Base-by-base conservation (phyloP, 148 eudicot genomes). In the Pouteria glomerata region DNA sequence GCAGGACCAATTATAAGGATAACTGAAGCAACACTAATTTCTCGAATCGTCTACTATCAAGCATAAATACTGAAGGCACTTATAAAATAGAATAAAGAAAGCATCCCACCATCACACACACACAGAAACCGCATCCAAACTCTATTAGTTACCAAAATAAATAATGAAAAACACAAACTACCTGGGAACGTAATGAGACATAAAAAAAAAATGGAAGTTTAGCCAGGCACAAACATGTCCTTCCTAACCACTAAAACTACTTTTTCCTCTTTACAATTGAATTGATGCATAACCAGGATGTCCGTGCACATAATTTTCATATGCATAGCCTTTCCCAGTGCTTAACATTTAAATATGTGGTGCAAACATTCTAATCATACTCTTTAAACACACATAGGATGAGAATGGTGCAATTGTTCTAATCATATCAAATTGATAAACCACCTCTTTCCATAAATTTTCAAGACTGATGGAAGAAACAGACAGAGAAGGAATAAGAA, bases 1-100 rank as follows among this genome's bases (percentile, higher is more conserved):
- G 85, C 85, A 86, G 66, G 58, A 76, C 33, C 33, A 73, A 72
- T 12, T 13, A 34, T 1, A 53, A 60, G 56, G 44, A 27, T 11
- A 71, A 29, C 31, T 16, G 37, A 65, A 56, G 56, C 35, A 63
- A 56, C 31, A 23, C 26, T 51, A 57, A 8, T 24, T 39, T 57
- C 24, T 57, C 7, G 10, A 19, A 63, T 37, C 45, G 29, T 63
- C 16, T 18, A 66, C 29, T 67, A 57, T 33, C 39, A 61, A 11
- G 12, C 8, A 33, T 18, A 19, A 19, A 37, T 33, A 18, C 66
- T 61, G 34, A n/a, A 61, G 42, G 26, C 26, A 61, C 66, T 37
- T 61, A 16, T 4, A 61, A 8, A 33, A 3, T 16, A 18, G 34
- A 10, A 33, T 5, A 15, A 35, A 15, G 19, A 31, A n/a, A 16